Evolutionary conservation across 2,329 filamentous ascomycete genomes (phyloP), one percentile per base, ranked within the genome.

Genomic region (Alternaria dauci): DNA sequence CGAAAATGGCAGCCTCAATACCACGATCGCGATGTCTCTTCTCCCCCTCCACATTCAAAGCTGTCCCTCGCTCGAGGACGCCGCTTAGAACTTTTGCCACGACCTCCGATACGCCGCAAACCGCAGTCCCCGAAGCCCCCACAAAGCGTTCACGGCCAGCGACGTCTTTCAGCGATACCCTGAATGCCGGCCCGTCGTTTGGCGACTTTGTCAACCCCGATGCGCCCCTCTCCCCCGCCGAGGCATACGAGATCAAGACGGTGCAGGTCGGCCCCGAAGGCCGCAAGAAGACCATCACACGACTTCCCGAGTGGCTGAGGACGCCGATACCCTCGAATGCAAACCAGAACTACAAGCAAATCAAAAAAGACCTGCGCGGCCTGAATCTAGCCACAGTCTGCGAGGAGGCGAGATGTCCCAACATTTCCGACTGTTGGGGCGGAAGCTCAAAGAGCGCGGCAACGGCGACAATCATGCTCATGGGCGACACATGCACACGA

Each of bases 341-440:
- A 16, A 90, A 90, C 63, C 91, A 87, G 58, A 96, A 96, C 81
- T 97, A 90, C 84, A 96, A 96, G 82, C 92, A 92, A 74, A 96
- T 99, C 80, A 97, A 97, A 84, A 89, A 91, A 66, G 95, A 99
- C 79, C 82, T 99, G 68, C 88, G 95, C 36, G 95, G 95, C 0
- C 82, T 99, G 61, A 91, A 91, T 59, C 84, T 99, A 58, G 94
- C 97, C 79, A 99, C 95, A 5, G 95, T 99, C 16, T 99, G 95
- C 80, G 95, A 99, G 81, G 95, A 99, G 82, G 95, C 95, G 1
- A 88, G 93, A 67, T 99, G 95, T 80, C 95, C 95, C 62, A 99
- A 99, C 80, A 97, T 99, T 62, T 93, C 91, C 65, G 94, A 98
- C 78, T 99, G 95, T 83, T 99, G 95, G 95, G 95, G 95, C 63